A percentile compares a stretch with the other conserved stretches of the same genome.
Evolutionary conservation across 2,329 filamentous ascomycete genomes (phyloP).

Genomic region (Calonectria honghensis): DNA sequence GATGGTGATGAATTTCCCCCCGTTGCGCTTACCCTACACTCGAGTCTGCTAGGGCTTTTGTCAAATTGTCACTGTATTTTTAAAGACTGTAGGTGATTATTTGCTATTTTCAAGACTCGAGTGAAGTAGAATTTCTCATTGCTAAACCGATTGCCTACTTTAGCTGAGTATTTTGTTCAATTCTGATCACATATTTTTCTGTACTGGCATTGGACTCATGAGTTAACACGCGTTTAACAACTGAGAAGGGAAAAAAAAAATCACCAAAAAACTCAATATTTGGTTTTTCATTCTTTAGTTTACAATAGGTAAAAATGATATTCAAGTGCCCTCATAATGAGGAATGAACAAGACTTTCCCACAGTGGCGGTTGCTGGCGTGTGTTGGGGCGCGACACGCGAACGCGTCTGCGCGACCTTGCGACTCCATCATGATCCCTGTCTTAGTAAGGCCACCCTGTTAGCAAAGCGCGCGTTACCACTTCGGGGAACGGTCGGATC

Average conservation of each 20-base stretch:
- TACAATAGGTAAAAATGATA: too few species aligned
- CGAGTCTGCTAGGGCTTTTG: not conserved
- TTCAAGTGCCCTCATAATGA: not conserved
- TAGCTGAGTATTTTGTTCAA: too few species aligned
- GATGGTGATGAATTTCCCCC: not conserved
- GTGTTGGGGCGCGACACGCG: not conserved
- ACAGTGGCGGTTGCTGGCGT: not conserved
- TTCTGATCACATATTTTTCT: too few species aligned
- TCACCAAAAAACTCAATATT: too few species aligned
- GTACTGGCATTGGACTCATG: too few species aligned
- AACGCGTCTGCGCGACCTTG: not conserved
- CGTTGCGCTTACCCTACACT: not conserved
- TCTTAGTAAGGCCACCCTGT: not conserved
- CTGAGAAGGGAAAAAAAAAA: too few species aligned
- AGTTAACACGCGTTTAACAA: too few species aligned
- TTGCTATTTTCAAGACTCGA: not conserved
- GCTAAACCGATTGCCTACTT: not conserved
- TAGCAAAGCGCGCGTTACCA: not conserved
- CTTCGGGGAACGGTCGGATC: not conserved
- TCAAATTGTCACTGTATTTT: not conserved
- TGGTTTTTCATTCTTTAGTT: too few species aligned
- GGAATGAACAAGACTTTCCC: not conserved
- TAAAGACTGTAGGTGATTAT: rapidly evolving
- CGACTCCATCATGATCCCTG: not conserved
- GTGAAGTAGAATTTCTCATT: not conserved